These are phyloP conservation scores for Podospora tetraspora DNA, from an alignment of 495 filamentous ascomycete genomes.

Conservation along the genomic window DNA sequence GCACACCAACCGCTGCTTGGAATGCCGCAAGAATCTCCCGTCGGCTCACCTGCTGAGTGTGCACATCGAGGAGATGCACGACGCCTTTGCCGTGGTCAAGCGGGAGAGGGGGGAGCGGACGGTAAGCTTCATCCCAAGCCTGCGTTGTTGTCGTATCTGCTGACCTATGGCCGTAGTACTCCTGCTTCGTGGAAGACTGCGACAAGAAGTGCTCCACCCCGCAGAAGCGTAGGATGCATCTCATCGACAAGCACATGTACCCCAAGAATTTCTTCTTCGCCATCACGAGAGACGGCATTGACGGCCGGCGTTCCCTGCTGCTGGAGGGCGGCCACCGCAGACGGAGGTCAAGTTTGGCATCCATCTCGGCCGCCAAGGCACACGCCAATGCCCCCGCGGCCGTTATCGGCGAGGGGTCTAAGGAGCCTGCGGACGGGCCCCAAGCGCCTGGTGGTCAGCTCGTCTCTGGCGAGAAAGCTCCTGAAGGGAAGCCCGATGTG, in stretches of 20 bases:
- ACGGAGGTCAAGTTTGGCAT: constrained; percentile 38
- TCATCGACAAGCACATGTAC: constrained; percentile 93
- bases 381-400: not conserved
- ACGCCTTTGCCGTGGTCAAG: constrained; percentile 65
- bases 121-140: constrained; percentile 45
- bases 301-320: constrained; percentile 73
- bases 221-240: constrained; percentile 76
- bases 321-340: constrained; percentile 48
- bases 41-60: constrained; percentile 65
- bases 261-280: constrained; percentile 88
- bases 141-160: not conserved
- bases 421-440: not conserved
- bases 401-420: not conserved
- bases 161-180: constrained; percentile 51
- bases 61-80: constrained; percentile 91
- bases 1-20: constrained; percentile 79
- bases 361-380: not conserved
- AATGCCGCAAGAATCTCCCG: constrained; percentile 76
- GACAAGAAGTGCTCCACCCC: constrained; percentile 79
- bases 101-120: constrained; percentile 80
- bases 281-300: constrained; percentile 82
- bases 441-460: not conserved
- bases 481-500: constrained; percentile 39
- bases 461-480: not conserved
- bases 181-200: constrained; percentile 84